Evolutionary conservation across 2,329 filamentous ascomycete genomes (phyloP).

Genomic region (Aspergillus fumigatus): DNA sequence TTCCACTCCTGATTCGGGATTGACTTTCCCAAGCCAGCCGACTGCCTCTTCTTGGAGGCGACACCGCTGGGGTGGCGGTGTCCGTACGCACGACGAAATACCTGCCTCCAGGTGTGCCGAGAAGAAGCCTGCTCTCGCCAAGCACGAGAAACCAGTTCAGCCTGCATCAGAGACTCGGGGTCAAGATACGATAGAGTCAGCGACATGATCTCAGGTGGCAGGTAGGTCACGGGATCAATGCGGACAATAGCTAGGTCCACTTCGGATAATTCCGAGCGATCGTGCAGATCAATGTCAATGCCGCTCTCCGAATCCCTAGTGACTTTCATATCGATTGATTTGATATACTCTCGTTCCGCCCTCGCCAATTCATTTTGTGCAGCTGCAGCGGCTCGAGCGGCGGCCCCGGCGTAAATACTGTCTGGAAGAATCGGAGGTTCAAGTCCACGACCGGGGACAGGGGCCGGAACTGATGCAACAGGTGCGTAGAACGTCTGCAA

Average conservation of each 20-base stretch:
- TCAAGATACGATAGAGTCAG: slow-evolving; percentile 59
- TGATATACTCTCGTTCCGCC: slow-evolving; percentile 26
- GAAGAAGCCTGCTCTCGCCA: slow-evolving; percentile 56
- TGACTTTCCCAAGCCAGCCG: slow-evolving; percentile 50
- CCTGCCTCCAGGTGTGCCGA: slow-evolving; percentile 57
- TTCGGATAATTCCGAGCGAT: slow-evolving; percentile 33
- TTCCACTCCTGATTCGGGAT: slow-evolving; percentile 73
- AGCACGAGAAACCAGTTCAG: slow-evolving; percentile 52
- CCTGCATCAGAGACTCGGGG: slow-evolving; percentile 50
- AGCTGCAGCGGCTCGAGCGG: slow-evolving; percentile 46
- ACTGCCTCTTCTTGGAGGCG: slow-evolving; percentile 46
- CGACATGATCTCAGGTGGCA: slow-evolving; percentile 57
- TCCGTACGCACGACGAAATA: slow-evolving; percentile 56
- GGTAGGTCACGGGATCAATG: slow-evolving; percentile 49
- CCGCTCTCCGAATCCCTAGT: slow-evolving; percentile 46
- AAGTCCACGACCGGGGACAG: slow-evolving; percentile 34
- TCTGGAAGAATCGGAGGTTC: slow-evolving; percentile 39
- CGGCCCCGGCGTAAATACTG: slow-evolving; percentile 39
- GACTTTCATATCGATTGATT: slow-evolving; percentile 27
- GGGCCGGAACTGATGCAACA: slow-evolving; percentile 22
- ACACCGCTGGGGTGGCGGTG: slow-evolving; percentile 34
- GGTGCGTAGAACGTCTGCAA: slow-evolving; percentile 32
- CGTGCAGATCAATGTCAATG: slow-evolving; percentile 43
- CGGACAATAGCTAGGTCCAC: slow-evolving; percentile 34
- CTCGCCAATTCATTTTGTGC: slow-evolving; percentile 45